These are phyloP conservation scores for Sphagnum tenellum DNA, from an alignment of 225 moss, liverwort and hornwort species.

Conservation along the genomic window DNA sequence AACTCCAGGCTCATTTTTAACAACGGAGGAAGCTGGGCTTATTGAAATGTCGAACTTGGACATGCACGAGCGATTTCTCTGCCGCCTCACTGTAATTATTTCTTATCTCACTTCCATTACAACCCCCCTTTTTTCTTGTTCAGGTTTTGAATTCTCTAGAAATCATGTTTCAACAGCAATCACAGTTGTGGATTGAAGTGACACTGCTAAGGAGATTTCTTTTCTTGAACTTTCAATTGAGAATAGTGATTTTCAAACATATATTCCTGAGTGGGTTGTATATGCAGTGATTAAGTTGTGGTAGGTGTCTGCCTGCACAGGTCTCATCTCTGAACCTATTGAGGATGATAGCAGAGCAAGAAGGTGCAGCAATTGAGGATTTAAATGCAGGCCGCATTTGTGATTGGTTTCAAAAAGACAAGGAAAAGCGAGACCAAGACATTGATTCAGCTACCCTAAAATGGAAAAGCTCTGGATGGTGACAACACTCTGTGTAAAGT, in stretches of 20 bases:
- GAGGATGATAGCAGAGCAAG: slow-evolving; percentile 78
- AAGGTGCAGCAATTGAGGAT: slow-evolving; percentile 62
- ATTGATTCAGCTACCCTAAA: slow-evolving; percentile 69
- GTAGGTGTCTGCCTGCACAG: slow-evolving; percentile 18
- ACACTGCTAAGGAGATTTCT: too few relatives aligned
- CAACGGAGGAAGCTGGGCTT: slow-evolving; percentile 76
- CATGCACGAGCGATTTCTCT: slow-evolving; percentile 89
- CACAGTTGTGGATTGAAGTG: not conserved
- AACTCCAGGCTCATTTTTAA: slow-evolving; percentile 57
- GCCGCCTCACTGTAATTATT: slow-evolving; percentile 62
- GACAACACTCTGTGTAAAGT: not conserved
- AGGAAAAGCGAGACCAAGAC: slow-evolving; percentile 53
- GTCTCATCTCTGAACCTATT: slow-evolving; percentile 82
- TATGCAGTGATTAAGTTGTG: not conserved
- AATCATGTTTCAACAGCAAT: not conserved
- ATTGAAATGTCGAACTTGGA: slow-evolving; percentile 78
- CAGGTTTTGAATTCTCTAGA: not conserved
- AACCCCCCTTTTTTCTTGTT: too few relatives aligned
- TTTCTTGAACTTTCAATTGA: not conserved
- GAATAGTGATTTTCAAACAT: not conserved
- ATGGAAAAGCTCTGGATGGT: slow-evolving; percentile 83
- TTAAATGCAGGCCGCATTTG: slow-evolving; percentile 70
- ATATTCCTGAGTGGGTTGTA: not conserved
- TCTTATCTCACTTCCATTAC: not conserved
- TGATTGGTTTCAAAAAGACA: slow-evolving; percentile 95